phyloP scores from a whole-genome alignment of 768 basidiomycete genomes.

The Porpolomopsis calyptriformis region DNA sequence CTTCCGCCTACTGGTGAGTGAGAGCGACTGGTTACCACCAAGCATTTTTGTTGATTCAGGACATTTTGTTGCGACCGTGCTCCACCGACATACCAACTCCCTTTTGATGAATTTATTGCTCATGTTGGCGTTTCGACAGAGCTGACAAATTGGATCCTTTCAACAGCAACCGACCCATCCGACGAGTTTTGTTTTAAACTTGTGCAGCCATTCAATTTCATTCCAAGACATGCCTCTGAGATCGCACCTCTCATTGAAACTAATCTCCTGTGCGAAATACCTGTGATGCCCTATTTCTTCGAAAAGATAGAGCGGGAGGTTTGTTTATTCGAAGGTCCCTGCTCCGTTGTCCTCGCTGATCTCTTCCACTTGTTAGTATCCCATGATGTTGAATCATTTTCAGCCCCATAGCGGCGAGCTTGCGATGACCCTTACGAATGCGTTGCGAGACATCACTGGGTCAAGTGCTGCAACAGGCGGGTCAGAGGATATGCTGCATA shows the following conservation, averaged over 20 bases:
- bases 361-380: neutral
- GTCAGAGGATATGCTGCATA: slow-evolving; percentile 3
- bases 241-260: slow-evolving; percentile 1
- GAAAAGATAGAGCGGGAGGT: neutral
- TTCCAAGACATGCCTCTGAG: slow-evolving; percentile 1
- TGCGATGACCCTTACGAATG: neutral
- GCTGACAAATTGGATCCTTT: neutral
- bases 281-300: neutral
- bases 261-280: neutral
- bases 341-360: neutral
- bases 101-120: neutral
- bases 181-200: neutral
- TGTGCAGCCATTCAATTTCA: neutral
- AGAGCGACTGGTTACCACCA: neutral
- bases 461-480: neutral
- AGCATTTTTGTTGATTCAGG: no score
- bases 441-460: neutral
- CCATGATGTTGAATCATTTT: neutral
- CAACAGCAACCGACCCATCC: neutral
- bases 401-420: neutral
- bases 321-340: neutral
- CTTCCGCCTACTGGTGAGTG: neutral
- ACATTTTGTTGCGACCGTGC: no score
- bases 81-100: no score
- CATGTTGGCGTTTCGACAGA: neutral